These are phyloP conservation scores for Calonectria montana DNA, from an alignment of 2,329 filamentous ascomycete genomes.

Conservation along the genomic window DNA sequence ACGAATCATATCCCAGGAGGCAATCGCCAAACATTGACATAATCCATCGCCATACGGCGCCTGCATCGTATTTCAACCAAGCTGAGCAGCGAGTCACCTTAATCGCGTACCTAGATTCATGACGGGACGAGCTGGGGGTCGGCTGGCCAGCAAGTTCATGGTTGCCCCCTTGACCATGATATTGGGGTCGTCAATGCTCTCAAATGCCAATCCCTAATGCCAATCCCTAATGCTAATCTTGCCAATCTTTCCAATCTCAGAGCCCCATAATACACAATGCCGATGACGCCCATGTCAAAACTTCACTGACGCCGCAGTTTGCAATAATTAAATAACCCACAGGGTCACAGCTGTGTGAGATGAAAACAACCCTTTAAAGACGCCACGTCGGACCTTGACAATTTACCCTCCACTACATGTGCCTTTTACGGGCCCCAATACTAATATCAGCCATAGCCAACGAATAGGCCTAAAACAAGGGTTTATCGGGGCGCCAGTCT, in stretches of 20 bases:
- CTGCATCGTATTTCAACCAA: background rate
- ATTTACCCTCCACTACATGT: background rate
- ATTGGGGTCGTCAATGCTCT: background rate
- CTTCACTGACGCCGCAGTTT: background rate
- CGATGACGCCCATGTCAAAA: background rate
- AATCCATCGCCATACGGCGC: background rate
- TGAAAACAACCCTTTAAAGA: background rate
- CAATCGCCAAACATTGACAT: slow-evolving; percentile 3
- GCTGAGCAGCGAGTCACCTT: background rate
- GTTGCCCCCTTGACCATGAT: slow-evolving; percentile 2
- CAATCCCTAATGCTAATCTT: slow-evolving; percentile 13
- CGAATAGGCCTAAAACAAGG: background rate
- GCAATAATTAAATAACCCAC: background rate
- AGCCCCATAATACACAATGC: slow-evolving; percentile 5
- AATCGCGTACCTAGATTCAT: background rate
- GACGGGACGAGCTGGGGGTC: background rate
- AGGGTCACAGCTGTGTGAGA: background rate
- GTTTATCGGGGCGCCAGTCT: background rate
- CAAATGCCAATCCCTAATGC: slow-evolving; percentile 11
- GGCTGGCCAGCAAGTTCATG: background rate
- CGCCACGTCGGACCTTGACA: background rate
- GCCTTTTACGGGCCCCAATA: background rate
- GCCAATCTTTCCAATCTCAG: slow-evolving; percentile 7
- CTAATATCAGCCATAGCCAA: background rate
- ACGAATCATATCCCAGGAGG: slow-evolving; percentile 1